A percentile compares a stretch with the other conserved stretches of the same genome.
Conservation (phyloP, 768 basidiomycete species). For the Phaeotremella skinneri region DNA sequence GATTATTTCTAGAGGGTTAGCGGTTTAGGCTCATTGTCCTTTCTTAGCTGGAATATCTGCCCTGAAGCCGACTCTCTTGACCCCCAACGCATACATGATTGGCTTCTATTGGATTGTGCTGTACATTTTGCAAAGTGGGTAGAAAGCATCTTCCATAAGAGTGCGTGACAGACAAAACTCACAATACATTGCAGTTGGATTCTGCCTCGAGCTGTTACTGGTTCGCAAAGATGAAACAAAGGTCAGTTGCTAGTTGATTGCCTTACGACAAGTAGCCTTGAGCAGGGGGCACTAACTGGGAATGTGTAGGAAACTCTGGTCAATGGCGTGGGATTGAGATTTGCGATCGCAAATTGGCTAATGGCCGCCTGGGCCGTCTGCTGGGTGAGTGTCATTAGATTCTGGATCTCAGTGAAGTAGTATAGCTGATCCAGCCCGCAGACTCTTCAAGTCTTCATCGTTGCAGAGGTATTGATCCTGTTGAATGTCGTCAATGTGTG, state of each 20-base stretch:
- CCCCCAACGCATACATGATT: slow-evolving; percentile 58
- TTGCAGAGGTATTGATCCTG: slow-evolving; percentile 70
- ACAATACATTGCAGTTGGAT: slow-evolving; percentile 69
- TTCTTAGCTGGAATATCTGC: slow-evolving; percentile 41
- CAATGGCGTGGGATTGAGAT: slow-evolving; percentile 73
- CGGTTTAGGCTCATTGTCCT: not conserved
- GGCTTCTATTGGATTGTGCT: slow-evolving; percentile 51
- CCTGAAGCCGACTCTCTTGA: slow-evolving; percentile 57
- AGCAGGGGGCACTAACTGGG: not conserved
- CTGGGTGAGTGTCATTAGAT: slow-evolving; percentile 58
- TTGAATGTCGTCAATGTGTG: slow-evolving; percentile 65
- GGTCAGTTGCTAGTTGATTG: slow-evolving; percentile 52
- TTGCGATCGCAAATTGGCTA: slow-evolving; percentile 74
- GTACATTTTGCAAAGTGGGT: slow-evolving; percentile 44
- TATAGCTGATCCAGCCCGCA: slow-evolving; percentile 38
- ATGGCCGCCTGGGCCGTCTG: slow-evolving; percentile 77
- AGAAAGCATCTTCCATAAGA: not conserved
- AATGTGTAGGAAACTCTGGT: slow-evolving; percentile 61
- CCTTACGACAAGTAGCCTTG: not conserved
- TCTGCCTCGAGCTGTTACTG: slow-evolving; percentile 73
- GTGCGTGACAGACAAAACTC: slow-evolving; percentile 60
- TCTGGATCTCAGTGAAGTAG: not conserved
- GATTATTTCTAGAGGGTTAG: not conserved
- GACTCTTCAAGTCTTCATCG: slow-evolving; percentile 73
- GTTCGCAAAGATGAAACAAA: slow-evolving; percentile 76